Evolutionary conservation across 139 green algal genomes (phyloP).

Genomic region (Chlorella ohadii): DNA sequence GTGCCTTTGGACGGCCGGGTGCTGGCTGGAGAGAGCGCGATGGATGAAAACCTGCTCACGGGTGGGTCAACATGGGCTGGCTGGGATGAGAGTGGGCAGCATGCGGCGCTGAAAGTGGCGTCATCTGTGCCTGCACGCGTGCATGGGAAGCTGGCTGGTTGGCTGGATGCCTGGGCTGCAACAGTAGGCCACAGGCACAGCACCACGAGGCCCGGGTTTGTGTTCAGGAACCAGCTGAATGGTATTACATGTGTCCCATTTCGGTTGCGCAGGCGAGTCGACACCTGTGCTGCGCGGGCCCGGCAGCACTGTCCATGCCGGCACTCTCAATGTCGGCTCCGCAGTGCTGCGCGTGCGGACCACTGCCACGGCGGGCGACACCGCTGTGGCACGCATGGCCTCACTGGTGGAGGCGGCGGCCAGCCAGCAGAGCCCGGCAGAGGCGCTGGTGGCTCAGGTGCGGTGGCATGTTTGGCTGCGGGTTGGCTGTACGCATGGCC

Average conservation of each 20-base stretch:
- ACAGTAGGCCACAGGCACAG: no score
- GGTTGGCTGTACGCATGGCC: background rate
- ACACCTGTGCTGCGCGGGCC: slow-evolving; percentile 60
- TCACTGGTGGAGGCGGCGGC: slow-evolving; percentile 66
- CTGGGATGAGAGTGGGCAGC: background rate
- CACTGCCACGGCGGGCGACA: slow-evolving; percentile 63
- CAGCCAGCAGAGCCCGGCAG: slow-evolving; percentile 49
- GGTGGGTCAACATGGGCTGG: slow-evolving; percentile 54
- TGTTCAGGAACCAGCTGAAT: no score
- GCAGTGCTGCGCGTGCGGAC: slow-evolving; percentile 58
- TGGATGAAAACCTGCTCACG: slow-evolving; percentile 87
- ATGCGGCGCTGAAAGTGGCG: no score
- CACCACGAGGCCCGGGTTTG: no score
- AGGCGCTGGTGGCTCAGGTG: slow-evolving; percentile 60
- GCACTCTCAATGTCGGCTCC: slow-evolving; percentile 70
- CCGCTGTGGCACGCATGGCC: slow-evolving; percentile 72
- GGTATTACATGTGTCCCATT: background rate
- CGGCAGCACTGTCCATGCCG: slow-evolving; percentile 61
- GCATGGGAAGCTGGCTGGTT: no score
- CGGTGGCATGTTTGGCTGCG: background rate
- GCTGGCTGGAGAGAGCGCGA: slow-evolving; percentile 50
- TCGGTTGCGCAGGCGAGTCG: slow-evolving; percentile 44
- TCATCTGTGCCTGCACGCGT: no score
- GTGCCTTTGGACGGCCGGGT: slow-evolving; percentile 82
- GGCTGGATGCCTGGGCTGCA: no score